Percentiles rank a stretch among this genome's conserved stretches.
Conservation (phyloP, 352 stramenopile genomes). For the Phytopythium sindhum region DNA sequence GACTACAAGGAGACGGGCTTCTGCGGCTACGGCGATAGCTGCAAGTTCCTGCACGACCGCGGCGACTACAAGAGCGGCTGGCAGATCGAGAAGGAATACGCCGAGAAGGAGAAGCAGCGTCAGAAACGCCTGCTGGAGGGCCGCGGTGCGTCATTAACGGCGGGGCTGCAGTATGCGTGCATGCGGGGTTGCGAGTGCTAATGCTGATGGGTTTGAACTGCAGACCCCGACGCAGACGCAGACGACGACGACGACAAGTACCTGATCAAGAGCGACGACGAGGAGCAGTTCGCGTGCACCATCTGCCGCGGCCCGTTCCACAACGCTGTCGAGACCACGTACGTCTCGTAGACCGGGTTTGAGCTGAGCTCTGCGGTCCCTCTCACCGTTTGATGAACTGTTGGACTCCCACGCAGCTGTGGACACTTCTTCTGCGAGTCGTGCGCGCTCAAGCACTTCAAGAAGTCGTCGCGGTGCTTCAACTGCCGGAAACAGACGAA, state of each 20-base stretch:
- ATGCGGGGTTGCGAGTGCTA: background rate
- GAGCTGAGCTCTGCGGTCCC: background rate
- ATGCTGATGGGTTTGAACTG: background rate
- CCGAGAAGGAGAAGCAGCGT: conserved; percentile 89
- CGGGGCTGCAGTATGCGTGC: background rate
- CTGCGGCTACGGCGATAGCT: conserved; percentile 96
- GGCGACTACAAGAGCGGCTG: conserved; percentile 97
- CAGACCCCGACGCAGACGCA: conserved; percentile 40
- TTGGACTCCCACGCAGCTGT: conserved; percentile 44
- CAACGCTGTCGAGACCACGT: conserved; percentile 93
- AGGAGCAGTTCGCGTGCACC: conserved; percentile 93
- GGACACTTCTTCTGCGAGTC: conserved; percentile 96
- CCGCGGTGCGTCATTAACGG: conserved; percentile 19
- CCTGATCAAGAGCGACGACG: conserved; percentile 54
- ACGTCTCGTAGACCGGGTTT: conserved; percentile 7
- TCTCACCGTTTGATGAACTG: background rate
- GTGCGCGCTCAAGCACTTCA: conserved; percentile 88
- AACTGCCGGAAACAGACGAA: conserved; percentile 95
- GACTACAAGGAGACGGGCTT: conserved; percentile 99
- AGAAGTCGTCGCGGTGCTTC: conserved; percentile 86
- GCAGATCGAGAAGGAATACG: conserved; percentile 96
- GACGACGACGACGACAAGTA: conserved; percentile 71
- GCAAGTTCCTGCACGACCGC: conserved; percentile 99
- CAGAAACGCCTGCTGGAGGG: conserved; percentile 68
- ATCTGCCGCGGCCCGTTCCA: conserved; percentile 92